Base-by-base conservation (phyloP, 768 basidiomycete genomes). In the Boletus bicolor region DNA sequence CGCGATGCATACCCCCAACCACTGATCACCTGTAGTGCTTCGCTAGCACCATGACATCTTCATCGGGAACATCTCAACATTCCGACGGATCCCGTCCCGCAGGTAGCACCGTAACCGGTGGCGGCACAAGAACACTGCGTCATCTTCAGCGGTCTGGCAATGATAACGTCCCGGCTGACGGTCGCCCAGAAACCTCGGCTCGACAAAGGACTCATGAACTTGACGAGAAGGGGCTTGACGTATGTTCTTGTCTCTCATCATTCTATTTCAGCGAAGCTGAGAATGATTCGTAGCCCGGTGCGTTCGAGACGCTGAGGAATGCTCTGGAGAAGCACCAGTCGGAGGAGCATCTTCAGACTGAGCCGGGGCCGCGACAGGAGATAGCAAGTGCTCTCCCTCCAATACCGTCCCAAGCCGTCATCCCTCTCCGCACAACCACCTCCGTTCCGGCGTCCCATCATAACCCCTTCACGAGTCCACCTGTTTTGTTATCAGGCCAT, bases 221-320 rank as follows among this genome's bases (percentile, higher is more conserved):
- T 30, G 84, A 86, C 61, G 81, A 83, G 66, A 70, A 76, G 44
- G 84, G 76, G 0, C 60, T 78, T 32, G 76, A 85, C 60, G 85
- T 85, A 62, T 36, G 83, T 68, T 49, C 7, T 42, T 41, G n/a
- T 42, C 15, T 28, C 21, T 32, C 34, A 24, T 21, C 21, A 2
- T 37, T 37, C 15, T 2, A 5, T 37, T 43, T 19, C 19, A 1
- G 17, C 24, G 12, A 7, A 10, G 30, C 63, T 50, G 53, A 52
- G 36, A 28, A 49, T 37, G 3, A 34, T 30, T 8, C 28, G 8
- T 43, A 85, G 84, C 76, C 78, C 2, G 58, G 71, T 36, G 75
- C 80, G 1, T 82, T 85, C 39, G 72, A 77, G 57, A 77, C 68
- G 0, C 74, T 82, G n/a, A 77, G 72, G 6, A 70, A 73, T 24